A percentile compares a stretch with the other conserved stretches of the same genome.
Conservation (phyloP, 192 early-diverging fungal species). For the Entrophospora sp. region DNA sequence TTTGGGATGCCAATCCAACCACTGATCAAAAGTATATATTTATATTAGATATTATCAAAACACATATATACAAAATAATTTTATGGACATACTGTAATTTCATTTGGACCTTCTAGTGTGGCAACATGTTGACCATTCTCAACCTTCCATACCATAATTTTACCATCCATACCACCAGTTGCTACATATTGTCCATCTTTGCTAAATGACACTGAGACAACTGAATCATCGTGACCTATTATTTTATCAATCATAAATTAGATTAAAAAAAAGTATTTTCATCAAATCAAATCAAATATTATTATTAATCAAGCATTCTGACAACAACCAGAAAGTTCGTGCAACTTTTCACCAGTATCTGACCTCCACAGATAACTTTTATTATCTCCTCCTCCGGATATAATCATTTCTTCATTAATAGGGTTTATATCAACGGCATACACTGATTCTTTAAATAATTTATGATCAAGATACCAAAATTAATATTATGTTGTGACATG, state of each 20-base stretch:
- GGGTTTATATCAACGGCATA: conserved; percentile 81
- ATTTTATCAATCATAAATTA: not conserved
- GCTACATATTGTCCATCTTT: conserved; percentile 77
- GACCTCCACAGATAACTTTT: conserved; percentile 78
- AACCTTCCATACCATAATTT: conserved; percentile 64
- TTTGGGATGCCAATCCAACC: conserved; percentile 94
- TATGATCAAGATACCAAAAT: not conserved
- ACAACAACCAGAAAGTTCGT: conserved; percentile 45
- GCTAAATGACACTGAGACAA: conserved; percentile 74
- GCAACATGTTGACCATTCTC: conserved; percentile 53
- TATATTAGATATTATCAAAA: too few species aligned
- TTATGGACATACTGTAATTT: conserved; percentile 59
- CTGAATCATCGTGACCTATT: conserved; percentile 80
- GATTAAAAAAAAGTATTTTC: not conserved
- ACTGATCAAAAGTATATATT: conserved; percentile 35
- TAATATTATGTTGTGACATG: too few species aligned
- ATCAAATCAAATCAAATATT: not conserved
- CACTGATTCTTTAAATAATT: conserved; percentile 62
- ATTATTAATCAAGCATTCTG: too few species aligned
- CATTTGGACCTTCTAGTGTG: conserved; percentile 79
- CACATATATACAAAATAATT: not conserved
- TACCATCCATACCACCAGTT: conserved; percentile 94
- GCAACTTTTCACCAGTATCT: conserved; percentile 72
- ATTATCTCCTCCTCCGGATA: conserved; percentile 91
- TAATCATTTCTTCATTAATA: conserved; percentile 51